Evolutionary conservation across 768 basidiomycete genomes (phyloP), one percentile per base, ranked within the genome.

Genomic region (Termitomyces sp.): DNA sequence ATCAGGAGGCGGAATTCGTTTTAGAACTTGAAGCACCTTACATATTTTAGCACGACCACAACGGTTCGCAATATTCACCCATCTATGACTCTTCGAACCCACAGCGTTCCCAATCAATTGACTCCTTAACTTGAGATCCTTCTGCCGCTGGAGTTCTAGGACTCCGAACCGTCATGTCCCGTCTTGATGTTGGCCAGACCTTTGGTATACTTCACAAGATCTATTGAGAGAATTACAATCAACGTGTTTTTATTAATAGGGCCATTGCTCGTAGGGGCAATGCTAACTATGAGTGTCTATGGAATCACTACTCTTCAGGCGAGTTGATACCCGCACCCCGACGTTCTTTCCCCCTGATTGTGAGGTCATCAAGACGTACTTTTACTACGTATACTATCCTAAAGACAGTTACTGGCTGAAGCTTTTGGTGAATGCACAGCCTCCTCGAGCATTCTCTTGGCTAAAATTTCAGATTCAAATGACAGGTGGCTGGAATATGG

Each of bases 301-400:
- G 76, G 77, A 10, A 73, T 78, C 23, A 78, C 76, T 2, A 73
- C 71, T 13, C 63, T 77, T 23, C 76, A 77, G 66, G 76, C 70
- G 44, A 51, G 67, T 43, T 32, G 32, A 22, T 22, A n/a, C 22
- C 13, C 38, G 10, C 22, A 5, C 20, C 31, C 11, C 39, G 39
- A 10, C 31, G 0, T 22, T n/a, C 0, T 20, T 11, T n/a, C 10
- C 43, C 27, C 25, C 52, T 45, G 44, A 60, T 31, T 35, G 20
- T 33, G 13, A 9, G 16, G 16, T 29, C 3, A 31, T 36, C 10
- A 51, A 78, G 76, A 60, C 68, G 15, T 77, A 77, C 61, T 75
- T 76, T 48, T 78, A 78, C 59, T 78, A 69, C 50, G 57, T 67
- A 36, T 66, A 68, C 40, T 76, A 73, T 57, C 74, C 74, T 2